Conservation (phyloP, 345 rosid genomes). For the Isatis tinctoria region DNA sequence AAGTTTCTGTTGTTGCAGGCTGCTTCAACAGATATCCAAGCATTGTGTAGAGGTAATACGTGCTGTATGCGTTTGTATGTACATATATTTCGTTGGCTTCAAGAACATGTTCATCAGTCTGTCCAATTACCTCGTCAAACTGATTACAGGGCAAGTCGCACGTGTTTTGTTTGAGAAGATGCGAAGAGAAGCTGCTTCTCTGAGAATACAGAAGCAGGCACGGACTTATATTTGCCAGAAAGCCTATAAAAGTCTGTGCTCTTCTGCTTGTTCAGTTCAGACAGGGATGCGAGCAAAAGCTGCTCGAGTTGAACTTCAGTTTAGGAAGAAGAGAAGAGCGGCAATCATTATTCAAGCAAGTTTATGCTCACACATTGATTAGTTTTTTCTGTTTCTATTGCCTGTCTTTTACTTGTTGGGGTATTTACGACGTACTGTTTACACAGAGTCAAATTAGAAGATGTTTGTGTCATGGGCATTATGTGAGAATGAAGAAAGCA, state of each 20-base stretch:
- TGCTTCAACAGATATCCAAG: slow-evolving; percentile 65
- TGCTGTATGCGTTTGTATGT: neutral
- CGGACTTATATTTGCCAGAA: slow-evolving; percentile 66
- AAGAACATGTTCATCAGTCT: slow-evolving; percentile 4
- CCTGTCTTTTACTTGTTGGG: slow-evolving; percentile 6
- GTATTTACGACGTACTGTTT: slow-evolving; percentile 10
- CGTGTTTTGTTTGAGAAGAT: slow-evolving; percentile 51
- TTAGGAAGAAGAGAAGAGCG: slow-evolving; percentile 65
- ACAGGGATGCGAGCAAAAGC: slow-evolving; percentile 75
- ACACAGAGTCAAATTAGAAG: slow-evolving; percentile 68
- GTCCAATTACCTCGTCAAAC: slow-evolving; percentile 4
- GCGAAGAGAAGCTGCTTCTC: slow-evolving; percentile 75
- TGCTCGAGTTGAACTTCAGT: slow-evolving; percentile 58
- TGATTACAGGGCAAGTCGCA: slow-evolving; percentile 61
- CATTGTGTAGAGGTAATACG: slow-evolving; percentile 73
- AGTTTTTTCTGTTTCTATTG: slow-evolving; percentile 4
- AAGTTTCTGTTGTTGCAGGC: slow-evolving; percentile 50
- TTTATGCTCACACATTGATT: neutral
- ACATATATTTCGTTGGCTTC: neutral
- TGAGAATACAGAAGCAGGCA: slow-evolving; percentile 60
- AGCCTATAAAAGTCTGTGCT: slow-evolving; percentile 47
- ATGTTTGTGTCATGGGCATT: slow-evolving; percentile 45
- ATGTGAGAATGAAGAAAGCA: slow-evolving; percentile 57
- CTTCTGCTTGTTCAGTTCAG: slow-evolving; percentile 67
- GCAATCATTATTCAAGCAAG: slow-evolving; percentile 74